These are phyloP conservation scores for Cladosporium sp. DNA, from an alignment of 2,329 filamentous ascomycete species.

Conservation along the genomic window DNA sequence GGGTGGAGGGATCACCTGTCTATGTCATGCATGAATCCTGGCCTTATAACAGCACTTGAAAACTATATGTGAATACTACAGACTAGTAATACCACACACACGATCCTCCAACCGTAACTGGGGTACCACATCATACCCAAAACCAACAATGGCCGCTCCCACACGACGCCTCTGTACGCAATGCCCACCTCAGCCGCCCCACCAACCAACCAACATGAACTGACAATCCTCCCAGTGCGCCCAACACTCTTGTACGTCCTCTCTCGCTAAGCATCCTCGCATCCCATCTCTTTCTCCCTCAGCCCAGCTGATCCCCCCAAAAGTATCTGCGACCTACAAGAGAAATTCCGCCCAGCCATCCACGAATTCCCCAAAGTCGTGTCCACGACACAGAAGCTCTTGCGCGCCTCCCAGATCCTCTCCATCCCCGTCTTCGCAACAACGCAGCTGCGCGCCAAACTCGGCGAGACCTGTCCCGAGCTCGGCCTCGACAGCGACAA, in stretches of 20 bases:
- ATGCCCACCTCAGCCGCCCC: background rate
- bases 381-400: constrained; percentile 53
- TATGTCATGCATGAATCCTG: constrained; percentile 9
- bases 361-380: constrained; percentile 78
- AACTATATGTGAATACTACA: background rate
- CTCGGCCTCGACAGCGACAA: constrained; percentile 56
- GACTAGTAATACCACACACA: background rate
- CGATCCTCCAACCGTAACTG: background rate
- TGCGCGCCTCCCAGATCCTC: constrained; percentile 54
- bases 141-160: constrained; percentile 18
- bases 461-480: constrained; percentile 77
- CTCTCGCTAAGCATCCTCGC: background rate
- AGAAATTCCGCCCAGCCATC: constrained; percentile 83
- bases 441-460: constrained; percentile 76
- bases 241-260: constrained; percentile 22
- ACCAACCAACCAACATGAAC: constrained; percentile 5
- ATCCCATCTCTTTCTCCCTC: background rate
- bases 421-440: constrained; percentile 80
- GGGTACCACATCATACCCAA: background rate
- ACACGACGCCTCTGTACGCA: constrained; percentile 23
- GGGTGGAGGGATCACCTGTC: background rate
- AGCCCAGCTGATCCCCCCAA: background rate
- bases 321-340: constrained; percentile 92
- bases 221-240: constrained; percentile 23
- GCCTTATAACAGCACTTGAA: background rate